These are phyloP conservation scores for Candolleomyces efflorescens DNA, from an alignment of 768 basidiomycete species.

Conservation along the genomic window DNA sequence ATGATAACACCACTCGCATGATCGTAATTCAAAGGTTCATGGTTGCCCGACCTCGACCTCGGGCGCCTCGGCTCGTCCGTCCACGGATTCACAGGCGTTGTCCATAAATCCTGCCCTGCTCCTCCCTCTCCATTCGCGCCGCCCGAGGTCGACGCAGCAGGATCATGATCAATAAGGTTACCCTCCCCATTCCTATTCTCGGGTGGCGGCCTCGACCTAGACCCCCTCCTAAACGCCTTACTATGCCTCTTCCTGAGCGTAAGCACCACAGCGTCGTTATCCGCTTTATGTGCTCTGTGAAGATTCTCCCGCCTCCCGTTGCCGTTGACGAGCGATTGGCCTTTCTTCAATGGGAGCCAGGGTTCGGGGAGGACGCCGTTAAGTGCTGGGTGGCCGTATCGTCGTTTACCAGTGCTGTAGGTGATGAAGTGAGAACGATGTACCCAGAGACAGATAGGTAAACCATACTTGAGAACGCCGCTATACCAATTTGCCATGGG, in stretches of 20 bases:
- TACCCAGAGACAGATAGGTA: neutral
- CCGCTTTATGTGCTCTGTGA: conserved; percentile 34
- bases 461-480: conserved; percentile 79
- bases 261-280: conserved; percentile 64
- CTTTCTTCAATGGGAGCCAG: conserved; percentile 90
- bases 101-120: too few relatives aligned
- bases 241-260: conserved; percentile 75
- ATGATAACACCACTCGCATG: conserved; percentile 85
- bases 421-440: conserved; percentile 2
- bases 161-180: neutral
- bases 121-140: too few relatives aligned
- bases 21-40: conserved; percentile 77
- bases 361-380: conserved; percentile 91
- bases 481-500: conserved; percentile 95
- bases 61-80: neutral
- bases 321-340: conserved; percentile 68
- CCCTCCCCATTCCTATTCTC: conserved; percentile 12
- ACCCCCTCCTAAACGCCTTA: conserved; percentile 32
- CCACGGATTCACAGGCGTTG: neutral
- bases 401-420: conserved; percentile 82
- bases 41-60: conserved; percentile 24
- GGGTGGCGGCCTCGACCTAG: conserved; percentile 14
- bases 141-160: neutral
- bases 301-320: conserved; percentile 21
- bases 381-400: conserved; percentile 93